These are phyloP conservation scores for Gossypium davidsonii DNA, from an alignment of 441 rosid species.

Conservation along the genomic window DNA sequence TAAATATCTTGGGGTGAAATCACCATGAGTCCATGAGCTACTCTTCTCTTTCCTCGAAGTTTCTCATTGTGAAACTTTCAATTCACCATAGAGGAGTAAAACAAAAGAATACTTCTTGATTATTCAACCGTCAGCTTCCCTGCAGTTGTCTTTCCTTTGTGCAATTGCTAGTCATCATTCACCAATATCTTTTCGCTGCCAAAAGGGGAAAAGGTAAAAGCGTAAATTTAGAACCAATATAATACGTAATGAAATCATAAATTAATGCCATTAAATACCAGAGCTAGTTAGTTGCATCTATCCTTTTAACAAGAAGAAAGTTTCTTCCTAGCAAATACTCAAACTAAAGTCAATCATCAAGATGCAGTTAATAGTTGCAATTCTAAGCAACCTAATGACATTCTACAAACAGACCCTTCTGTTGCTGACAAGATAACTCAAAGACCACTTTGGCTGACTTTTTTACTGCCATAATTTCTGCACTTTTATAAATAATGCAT, in stretches of 20 bases:
- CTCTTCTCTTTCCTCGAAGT: neutral
- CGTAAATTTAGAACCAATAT: slow-evolving; percentile 14
- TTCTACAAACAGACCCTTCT: neutral
- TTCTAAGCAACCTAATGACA: neutral
- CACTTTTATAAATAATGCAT: neutral
- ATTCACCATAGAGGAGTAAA: neutral
- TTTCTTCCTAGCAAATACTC: neutral
- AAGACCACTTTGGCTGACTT: neutral
- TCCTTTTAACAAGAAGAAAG: neutral
- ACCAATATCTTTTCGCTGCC: slow-evolving; percentile 47
- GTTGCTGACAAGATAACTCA: neutral
- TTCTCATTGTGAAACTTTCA: neutral
- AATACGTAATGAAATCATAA: slow-evolving; percentile 9
- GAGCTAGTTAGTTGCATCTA: neutral
- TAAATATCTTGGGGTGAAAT: neutral
- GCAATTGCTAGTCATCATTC: slow-evolving; percentile 33
- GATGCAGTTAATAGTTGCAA: neutral
- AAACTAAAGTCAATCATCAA: neutral
- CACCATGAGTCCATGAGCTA: neutral
- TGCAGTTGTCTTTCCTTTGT: slow-evolving; percentile 16
- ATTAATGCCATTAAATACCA: neutral
- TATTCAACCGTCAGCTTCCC: slow-evolving; percentile 1
- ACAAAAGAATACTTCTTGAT: neutral
- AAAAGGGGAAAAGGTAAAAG: slow-evolving; percentile 16
- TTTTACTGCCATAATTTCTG: neutral